Evolutionary conservation across 2,329 filamentous ascomycete species (phyloP).

Genomic region (Chaetothyriales sp.): DNA sequence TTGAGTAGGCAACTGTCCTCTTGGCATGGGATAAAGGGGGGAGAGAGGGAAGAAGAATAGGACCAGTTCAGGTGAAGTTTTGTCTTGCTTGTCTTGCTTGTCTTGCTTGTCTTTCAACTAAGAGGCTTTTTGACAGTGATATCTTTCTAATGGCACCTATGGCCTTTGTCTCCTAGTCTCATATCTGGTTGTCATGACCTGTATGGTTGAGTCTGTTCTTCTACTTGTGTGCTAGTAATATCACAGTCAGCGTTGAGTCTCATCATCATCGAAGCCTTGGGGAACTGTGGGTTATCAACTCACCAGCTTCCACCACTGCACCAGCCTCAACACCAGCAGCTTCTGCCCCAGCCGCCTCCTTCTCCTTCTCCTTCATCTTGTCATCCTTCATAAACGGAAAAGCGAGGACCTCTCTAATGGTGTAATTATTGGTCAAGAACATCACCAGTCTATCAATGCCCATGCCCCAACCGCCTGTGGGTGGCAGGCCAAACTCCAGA

Average conservation of each 20-base stretch:
- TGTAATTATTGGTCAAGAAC: conserved; percentile 92
- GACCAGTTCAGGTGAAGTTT: too few species aligned
- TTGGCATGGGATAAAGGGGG: too few species aligned
- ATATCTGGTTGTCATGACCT: not conserved
- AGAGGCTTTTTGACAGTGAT: not conserved
- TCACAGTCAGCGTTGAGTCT: not conserved
- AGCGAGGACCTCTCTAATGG: conserved; percentile 85
- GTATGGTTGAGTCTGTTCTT: not conserved
- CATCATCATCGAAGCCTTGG: not conserved
- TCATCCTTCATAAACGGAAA: conserved; percentile 99
- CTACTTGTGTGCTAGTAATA: not conserved
- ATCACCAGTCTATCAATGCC: conserved; percentile 88
- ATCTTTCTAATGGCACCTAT: not conserved
- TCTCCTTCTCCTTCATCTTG: conserved; percentile 26
- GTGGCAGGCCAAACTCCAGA: conserved; percentile 80
- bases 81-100: too few species aligned
- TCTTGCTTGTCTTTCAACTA: too few species aligned
- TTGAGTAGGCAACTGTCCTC: too few species aligned
- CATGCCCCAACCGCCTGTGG: conserved; percentile 92
- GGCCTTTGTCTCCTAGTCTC: not conserved
- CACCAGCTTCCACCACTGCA: conserved; percentile 42
- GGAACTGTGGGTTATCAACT: not conserved
- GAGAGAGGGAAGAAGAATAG: too few species aligned
- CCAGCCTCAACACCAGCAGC: conserved; percentile 44
- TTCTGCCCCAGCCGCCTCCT: conserved; percentile 39